Conservation (phyloP, 495 filamentous ascomycete genomes). For the Bathelium albidoporum region DNA sequence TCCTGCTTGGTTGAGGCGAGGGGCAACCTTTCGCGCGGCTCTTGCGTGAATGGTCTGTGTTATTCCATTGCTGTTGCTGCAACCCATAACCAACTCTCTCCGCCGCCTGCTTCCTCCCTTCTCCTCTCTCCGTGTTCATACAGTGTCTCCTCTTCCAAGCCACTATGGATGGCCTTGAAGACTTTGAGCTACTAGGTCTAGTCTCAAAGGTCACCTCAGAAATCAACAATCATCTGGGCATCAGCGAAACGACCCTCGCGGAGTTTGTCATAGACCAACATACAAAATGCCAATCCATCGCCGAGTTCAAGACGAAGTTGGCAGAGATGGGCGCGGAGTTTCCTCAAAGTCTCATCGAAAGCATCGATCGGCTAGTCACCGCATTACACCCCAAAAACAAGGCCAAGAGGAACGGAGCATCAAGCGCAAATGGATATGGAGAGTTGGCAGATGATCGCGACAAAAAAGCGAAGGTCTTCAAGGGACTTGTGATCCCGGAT, state of each 20-base stretch:
- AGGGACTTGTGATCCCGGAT: conserved; percentile 81
- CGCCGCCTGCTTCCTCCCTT: neutral
- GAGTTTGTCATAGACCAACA: conserved; percentile 93
- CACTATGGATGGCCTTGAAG: conserved; percentile 78
- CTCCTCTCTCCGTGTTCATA: neutral
- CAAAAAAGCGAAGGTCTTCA: conserved; percentile 70
- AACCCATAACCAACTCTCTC: neutral
- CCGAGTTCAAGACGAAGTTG: conserved; percentile 61
- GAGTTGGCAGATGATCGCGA: conserved; percentile 29
- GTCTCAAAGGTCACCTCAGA: conserved; percentile 92
- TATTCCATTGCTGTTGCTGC: no score
- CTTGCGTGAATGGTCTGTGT: no score
- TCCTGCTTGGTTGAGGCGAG: no score
- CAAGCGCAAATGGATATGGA: conserved; percentile 14
- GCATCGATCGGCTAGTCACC: conserved; percentile 74
- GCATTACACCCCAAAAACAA: conserved; percentile 89
- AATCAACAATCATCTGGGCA: conserved; percentile 84
- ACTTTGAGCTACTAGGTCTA: conserved; percentile 83
- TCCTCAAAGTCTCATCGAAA: conserved; percentile 78
- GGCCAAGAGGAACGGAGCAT: conserved; percentile 21
- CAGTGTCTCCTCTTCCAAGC: neutral
- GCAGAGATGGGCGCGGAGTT: conserved; percentile 75
- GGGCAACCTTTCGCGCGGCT: no score
- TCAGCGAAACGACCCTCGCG: conserved; percentile 86
- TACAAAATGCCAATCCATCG: conserved; percentile 55